Conservation (phyloP, 176 grass and related monocot species). For the Dendrocalamus sinicus region DNA sequence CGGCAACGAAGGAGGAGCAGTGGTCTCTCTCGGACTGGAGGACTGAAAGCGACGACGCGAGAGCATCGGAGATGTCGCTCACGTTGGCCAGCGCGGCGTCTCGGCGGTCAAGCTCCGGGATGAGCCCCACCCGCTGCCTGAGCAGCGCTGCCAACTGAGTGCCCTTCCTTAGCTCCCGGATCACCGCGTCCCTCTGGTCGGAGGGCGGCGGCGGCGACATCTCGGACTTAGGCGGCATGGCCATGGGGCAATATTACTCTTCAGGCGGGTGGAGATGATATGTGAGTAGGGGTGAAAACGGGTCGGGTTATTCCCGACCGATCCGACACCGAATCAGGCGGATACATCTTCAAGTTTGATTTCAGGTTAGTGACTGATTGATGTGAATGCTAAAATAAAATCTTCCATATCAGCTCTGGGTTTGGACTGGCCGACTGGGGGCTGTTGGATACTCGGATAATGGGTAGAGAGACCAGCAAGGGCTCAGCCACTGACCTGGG, state of each 20-base stretch:
- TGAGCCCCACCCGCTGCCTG: constrained; percentile 44
- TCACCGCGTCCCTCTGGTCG: constrained; percentile 30
- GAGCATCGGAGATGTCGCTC: constrained; percentile 27
- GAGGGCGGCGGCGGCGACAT: constrained; percentile 2
- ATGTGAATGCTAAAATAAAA: too few relatives aligned
- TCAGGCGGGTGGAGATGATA: constrained; percentile 5
- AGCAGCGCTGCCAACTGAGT: constrained; percentile 32
- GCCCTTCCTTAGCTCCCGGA: constrained; percentile 47
- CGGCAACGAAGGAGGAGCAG: not conserved
- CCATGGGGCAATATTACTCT: not conserved
- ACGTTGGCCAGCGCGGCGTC: constrained; percentile 36
- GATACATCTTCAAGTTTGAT: too few relatives aligned
- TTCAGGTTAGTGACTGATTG: too few relatives aligned
- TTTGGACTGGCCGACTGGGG: not conserved
- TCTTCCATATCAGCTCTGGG: not conserved
- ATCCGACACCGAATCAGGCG: too few relatives aligned
- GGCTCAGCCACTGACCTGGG: not conserved
- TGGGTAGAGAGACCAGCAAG: not conserved
- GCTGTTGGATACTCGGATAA: not conserved
- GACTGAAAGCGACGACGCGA: constrained; percentile 45
- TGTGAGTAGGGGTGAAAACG: too few relatives aligned
- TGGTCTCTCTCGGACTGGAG: constrained; percentile 47
- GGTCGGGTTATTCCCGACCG: too few relatives aligned
- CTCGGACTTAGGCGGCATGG: constrained; percentile 26
- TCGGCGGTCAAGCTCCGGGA: constrained; percentile 30